Evolutionary conservation across 2,329 filamentous ascomycete species (phyloP), one percentile per base, ranked within the genome.

Genomic region (Xylaria sp.): DNA sequence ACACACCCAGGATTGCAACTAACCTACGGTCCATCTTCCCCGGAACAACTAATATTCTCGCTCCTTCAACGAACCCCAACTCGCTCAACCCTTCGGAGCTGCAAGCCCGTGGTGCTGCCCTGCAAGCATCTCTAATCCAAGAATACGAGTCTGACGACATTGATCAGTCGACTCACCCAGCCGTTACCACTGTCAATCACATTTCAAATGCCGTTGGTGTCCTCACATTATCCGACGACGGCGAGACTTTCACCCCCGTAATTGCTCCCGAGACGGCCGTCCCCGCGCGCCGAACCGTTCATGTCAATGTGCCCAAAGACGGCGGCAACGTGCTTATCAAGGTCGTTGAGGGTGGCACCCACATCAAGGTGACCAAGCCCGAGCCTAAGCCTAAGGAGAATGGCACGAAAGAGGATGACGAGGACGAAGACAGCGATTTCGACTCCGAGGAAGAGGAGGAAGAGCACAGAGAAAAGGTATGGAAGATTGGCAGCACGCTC

Each of bases 61-160:
- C 96, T 1, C 96, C 95, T 52, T 90, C 94, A 65, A 97, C 94
- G 63, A 89, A 85, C 72, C 76, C 91, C 45, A 86, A 85, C 30
- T 92, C 95, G 70, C 90, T 98, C 83, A 98, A 98, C 87, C 96
- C 96, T 71, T 96, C 93, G 3, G 95, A 98, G 83, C 87, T 97
- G 64, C 86, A 91, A 76, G 92, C 93, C 70, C 90, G 96, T 72
- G 96, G 96, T 78, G 96, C 96, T 69, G 95, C 96, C 36, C 93
- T 99, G 75, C 96, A 99, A 83, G 96, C 96, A 43, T 97, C 91
- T 68, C 85, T 99, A 71, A 93, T 99, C 80, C 90, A 94, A 81
- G 95, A 97, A 81, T 99, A 97, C 81, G 96, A 99, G 76, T 87
- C 89, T 74, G 90, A 93, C 73, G 95, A 98, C 78, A 97, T 99